Percentiles rank a stretch among this genome's conserved stretches.
Conservation (phyloP, 1,284 basidiomycete genomes). For the Ustilago trichophora region DNA sequence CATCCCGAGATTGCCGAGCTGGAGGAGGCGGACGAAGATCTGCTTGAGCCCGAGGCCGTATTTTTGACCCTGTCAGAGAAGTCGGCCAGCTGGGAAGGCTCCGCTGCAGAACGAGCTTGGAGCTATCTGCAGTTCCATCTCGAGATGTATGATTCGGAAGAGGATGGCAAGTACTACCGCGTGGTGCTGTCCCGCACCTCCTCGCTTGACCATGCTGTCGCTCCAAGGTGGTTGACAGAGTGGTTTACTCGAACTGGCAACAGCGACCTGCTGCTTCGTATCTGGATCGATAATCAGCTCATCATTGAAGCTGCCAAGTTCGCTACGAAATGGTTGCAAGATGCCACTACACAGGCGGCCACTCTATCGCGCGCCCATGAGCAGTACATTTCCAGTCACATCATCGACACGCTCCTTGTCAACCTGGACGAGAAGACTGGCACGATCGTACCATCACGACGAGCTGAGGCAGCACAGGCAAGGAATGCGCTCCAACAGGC, state of each 20-base stretch:
- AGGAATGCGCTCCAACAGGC: slow-evolving; percentile 22
- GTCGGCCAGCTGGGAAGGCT: slow-evolving; percentile 79
- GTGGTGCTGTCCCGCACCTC: slow-evolving; percentile 65
- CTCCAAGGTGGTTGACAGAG: slow-evolving; percentile 30
- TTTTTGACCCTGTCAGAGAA: slow-evolving; percentile 54
- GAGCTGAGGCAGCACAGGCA: slow-evolving; percentile 7
- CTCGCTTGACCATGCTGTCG: slow-evolving; percentile 15
- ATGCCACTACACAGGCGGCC: slow-evolving; percentile 7
- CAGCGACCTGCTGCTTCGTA: slow-evolving; percentile 35
- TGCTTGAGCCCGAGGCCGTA: slow-evolving; percentile 48
- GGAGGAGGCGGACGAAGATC: slow-evolving; percentile 50
- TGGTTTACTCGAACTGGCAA: slow-evolving; percentile 34
- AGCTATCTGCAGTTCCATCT: slow-evolving; percentile 83
- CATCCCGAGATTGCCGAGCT: slow-evolving; percentile 46
- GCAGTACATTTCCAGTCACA: slow-evolving; percentile 29
- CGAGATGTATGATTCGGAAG: slow-evolving; percentile 76
- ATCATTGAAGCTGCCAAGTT: slow-evolving; percentile 31
- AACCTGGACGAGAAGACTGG: slow-evolving; percentile 26
- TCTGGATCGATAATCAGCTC: slow-evolving; percentile 30
- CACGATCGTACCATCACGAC: slow-evolving; percentile 17
- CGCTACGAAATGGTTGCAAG: slow-evolving; percentile 26
- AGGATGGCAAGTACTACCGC: slow-evolving; percentile 73
- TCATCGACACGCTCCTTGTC: slow-evolving; percentile 33
- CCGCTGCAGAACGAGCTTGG: slow-evolving; percentile 83
- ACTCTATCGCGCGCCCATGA: slow-evolving; percentile 14